phyloP scores from a whole-genome alignment of 345 rosid genomes.

The Aquilaria yunnanensis region DNA sequence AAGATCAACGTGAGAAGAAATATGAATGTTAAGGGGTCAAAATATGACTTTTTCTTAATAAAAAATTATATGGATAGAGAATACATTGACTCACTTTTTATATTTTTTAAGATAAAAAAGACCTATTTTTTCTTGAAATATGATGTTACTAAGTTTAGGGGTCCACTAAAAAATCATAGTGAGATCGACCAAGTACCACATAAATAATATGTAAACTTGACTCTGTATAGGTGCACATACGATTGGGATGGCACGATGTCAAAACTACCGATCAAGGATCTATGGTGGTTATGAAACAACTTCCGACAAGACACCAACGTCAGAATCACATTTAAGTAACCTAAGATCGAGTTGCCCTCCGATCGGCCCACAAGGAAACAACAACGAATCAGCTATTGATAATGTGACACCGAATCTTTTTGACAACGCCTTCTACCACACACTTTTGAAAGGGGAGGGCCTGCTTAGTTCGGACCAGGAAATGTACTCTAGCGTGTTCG shows the following conservation, averaged over 20 bases:
- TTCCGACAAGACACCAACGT: conserved; percentile 27
- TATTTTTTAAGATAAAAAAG: too few relatives aligned
- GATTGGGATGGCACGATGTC: conserved; percentile 79
- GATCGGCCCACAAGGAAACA: conserved; percentile 40
- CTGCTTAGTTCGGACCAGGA: conserved; percentile 80
- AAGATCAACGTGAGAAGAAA: too few relatives aligned
- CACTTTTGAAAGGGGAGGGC: conserved; percentile 57
- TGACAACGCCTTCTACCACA: conserved; percentile 64
- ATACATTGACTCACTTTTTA: too few relatives aligned
- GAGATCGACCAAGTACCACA: too few relatives aligned
- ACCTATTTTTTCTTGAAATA: too few relatives aligned
- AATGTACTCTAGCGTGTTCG: conserved; percentile 60
- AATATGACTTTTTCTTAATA: too few relatives aligned
- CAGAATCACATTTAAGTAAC: conserved; percentile 30
- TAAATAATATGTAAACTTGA: too few relatives aligned
- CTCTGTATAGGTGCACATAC: conserved; percentile 67
- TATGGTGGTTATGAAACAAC: conserved; percentile 51
- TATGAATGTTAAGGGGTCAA: too few relatives aligned
- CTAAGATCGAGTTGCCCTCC: conserved; percentile 55
- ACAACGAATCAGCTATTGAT: conserved; percentile 64
- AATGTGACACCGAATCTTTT: conserved; percentile 60
- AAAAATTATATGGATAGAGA: too few relatives aligned
- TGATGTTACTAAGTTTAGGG: too few relatives aligned
- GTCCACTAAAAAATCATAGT: too few relatives aligned
- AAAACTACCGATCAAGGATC: conserved; percentile 54